Base-by-base conservation (phyloP, 176 grass and related monocot genomes). In the Metroxylon sagu region DNA sequence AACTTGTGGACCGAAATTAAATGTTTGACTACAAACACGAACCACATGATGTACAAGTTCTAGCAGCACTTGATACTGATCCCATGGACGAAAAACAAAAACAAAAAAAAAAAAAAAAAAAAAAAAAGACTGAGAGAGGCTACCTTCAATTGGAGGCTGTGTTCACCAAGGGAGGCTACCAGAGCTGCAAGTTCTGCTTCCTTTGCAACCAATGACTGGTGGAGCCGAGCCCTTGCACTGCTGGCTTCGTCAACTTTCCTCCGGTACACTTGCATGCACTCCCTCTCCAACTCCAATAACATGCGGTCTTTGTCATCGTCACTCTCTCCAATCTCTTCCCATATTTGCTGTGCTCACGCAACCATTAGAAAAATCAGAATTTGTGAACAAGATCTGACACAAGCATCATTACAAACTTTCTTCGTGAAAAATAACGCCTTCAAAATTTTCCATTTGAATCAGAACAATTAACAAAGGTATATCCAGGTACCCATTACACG, bases 251-350 rank as follows among this genome's bases (percentile, higher is more conserved):
- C 87, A 6, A 98, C 84, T 75, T 82, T 92, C 57, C 59, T 72
- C 65, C 73, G 73, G 53, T 92, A 98, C 4, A 92, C 93, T 68
- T 60, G 76, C 93, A 89, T 89, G 74, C 93, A 98, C 72, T 98
- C 87, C 35, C 71, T 80, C 74, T 98, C 84, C 2, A 98, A 78
- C 80, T 98, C 93, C 63, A 83, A 75, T 29, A 98, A 61, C 79
- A 98, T 92, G 12, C 68, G 74, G 66, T 98, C 93, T 81, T 89
- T 91, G 64, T 98, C 87, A 70, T 89, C 76, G 59, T 92, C 93
- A 3, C 62, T 81, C 71, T 92, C 87, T 52, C 93, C 93, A 19
- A 98, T 92, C 63, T 98, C 93, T 68, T 69, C 83, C 93, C 87
- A 98, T 78, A 92, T 85, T 78, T 77, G 71, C 92, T 97, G 59